phyloP scores from a whole-genome alignment of 2,329 filamentous ascomycete species.

The Setomelanomma holmii region DNA sequence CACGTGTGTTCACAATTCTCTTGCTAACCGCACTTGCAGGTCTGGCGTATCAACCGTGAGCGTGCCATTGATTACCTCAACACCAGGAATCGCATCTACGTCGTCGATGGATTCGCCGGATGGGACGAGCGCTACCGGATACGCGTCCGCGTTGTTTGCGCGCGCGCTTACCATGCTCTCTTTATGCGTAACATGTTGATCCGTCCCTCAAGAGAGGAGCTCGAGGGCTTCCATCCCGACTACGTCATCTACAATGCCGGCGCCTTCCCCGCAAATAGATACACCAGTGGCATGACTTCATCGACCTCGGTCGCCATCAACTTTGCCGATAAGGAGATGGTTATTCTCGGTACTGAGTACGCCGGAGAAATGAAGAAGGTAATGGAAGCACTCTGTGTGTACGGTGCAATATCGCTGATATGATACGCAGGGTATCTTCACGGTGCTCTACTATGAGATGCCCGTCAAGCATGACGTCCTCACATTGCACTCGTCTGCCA shows the following conservation, averaged over 20 bases:
- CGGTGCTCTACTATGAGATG: conserved; percentile 99
- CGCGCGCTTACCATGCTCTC: conserved; percentile 97
- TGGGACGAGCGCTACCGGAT: conserved; percentile 99
- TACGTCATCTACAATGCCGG: conserved; percentile 99
- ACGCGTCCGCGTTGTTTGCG: conserved; percentile 96
- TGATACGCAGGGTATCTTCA: conserved; percentile 99
- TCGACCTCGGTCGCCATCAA: conserved; percentile 98
- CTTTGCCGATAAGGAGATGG: conserved; percentile 99
- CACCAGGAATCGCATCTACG: conserved; percentile 98
- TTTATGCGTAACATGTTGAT: conserved; percentile 99
- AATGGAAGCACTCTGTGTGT: too few relatives aligned
- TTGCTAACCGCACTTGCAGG: conserved; percentile 60
- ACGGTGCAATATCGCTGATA: too few relatives aligned
- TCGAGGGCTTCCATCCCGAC: conserved; percentile 97
- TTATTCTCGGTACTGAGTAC: conserved; percentile 98
- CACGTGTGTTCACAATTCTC: background rate
- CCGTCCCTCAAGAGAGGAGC: conserved; percentile 86
- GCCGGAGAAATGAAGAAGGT: too few relatives aligned
- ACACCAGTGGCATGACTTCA: conserved; percentile 97
- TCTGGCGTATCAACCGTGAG: conserved; percentile 99
- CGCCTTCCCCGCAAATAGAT: conserved; percentile 97
- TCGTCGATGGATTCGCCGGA: conserved; percentile 94
- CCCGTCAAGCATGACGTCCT: conserved; percentile 99
- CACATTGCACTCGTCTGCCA: conserved; percentile 97
- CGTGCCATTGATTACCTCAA: conserved; percentile 99